Evolutionary conservation across 805 yeast species (phyloP), one percentile per base, ranked within the genome.

Genomic region (Debaryomyces prosopidis): DNA sequence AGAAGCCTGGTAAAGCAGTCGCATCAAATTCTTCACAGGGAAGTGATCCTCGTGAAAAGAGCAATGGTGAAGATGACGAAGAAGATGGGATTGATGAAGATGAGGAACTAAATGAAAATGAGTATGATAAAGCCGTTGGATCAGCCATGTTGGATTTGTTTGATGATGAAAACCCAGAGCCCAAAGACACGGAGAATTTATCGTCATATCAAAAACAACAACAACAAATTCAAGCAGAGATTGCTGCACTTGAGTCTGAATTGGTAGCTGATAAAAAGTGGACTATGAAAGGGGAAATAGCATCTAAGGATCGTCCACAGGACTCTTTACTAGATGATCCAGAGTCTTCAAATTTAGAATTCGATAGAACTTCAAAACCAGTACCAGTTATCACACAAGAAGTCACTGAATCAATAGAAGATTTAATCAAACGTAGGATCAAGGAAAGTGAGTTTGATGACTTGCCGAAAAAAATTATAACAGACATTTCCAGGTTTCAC

Each of bases 311-410:
- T 53, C 78, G 99, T 60, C 96, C 96, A 6, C 73, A 75, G 36
- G 97, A 94, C 69, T 85, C 97, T 1, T 72, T 94, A 33, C 65
- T 94, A 46, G 85, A 84, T 36, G 96, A 87, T 56, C 59, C 66
- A 2, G 75, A 66, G 44, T 55, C 67, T 4, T 57, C 61, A 15
- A 89, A 79, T 35, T 70, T 92, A 43, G 95, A 90, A 53, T 94
- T 92, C 59, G 99, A 92, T 57, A 80, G 98, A 58, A 88, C 90
- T 5, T 83, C 97, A 7, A 92, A 92, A 58, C 97, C 99, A 0
- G 97, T 90, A 4, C 99, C 99, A 0, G 90, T 91, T 5, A 88
- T 91, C 45, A 94, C 99, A 0, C 82, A 82, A 55, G 96, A 91
- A 52, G 79, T 86, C 9, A 89, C 98, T 0, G 95, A 88, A 55